Evolutionary conservation across 2,329 filamentous ascomycete species (phyloP), one percentile per base, ranked within the genome.

Genomic region (Fusarium cyanostomum): DNA sequence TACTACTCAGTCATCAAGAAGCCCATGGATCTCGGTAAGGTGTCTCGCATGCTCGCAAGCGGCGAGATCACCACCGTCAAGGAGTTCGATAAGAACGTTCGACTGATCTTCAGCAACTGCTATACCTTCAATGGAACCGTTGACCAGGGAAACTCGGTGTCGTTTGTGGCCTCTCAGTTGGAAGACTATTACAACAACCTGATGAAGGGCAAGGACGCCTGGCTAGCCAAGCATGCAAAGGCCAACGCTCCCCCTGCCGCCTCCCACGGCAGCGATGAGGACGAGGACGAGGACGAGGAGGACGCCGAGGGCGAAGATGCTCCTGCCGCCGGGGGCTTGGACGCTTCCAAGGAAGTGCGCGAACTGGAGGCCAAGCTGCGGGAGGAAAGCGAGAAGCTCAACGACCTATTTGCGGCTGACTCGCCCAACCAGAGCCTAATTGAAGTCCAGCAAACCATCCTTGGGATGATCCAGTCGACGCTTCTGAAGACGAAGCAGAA

Each of bases 1-100:
- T 99, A 99, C 74, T 92, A 95, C 75, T 92, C 90, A 71, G 82
- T 98, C 61, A 93, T 99, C 79, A 98, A 97, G 82, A 92, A 94
- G 74, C 95, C 95, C 0, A 99, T 98, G 94, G 94, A 99, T 75
- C 82, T 97, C 45, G 83, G 85, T 13, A 97, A 92, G n/a, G 90
- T 97, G 72, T 82, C 86, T 31, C 83, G 84, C 37, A 96, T 96
- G 77, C 82, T 97, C 35, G 87, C 89, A 67, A 82, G 82, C 11
- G 92, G 93, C 24, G 86, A 92, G 53, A 98, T 98, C 72, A 85
- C 87, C 66, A 92, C 84, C 54, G 84, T 92, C 1, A 93, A 92
- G 75, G 94, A 97, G 41, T 92, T 98, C 69, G 91, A 96, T 72
- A 85, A 85, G 56, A 94, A 96, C 71, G 86, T 97, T 52, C 85